Base-by-base conservation (phyloP, 139 green algal genomes). In the Auxenochlorella protothecoides region DNA sequence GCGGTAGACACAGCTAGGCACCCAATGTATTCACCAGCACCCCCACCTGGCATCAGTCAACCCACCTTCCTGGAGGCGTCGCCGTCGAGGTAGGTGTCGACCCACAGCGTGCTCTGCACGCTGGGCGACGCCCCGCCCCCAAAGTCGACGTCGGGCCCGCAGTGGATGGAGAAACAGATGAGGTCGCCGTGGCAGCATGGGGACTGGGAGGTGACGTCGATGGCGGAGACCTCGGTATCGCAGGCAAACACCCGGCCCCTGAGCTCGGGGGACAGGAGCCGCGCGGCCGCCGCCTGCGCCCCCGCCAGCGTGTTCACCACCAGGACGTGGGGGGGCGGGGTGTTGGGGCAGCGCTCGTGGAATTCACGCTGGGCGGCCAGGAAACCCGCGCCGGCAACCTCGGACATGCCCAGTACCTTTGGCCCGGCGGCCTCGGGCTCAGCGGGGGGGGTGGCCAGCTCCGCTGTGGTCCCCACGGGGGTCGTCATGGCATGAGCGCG, bases 101-200 rank as follows among this genome's bases (percentile, higher is more conserved):
- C 85, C 85, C 89, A 97, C 55, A 97, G 76, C 77, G 84, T 68
- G 69, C 10, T 66, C 56, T 72, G 73, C 61, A 16, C 66, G n/a
- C 60, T 54, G n/a, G 62, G 64, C 16, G 59, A 68, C 5, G n/a
- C 65, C 59, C 16, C 27, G 53, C 57, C 71, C 56, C 77, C 72
- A 74, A 95, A 95, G 83, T 97, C 62, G 3, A 89, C 65, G 60
- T 85, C 80, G 0, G 78, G 74, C 0, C 93, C 93, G 65, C 79
- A 81, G 68, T 96, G 97, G 11, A 97, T 72, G 0, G 89, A 93
- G 55, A 97, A 91, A 81, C 90, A 97, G 63, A 87, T 95, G 51
- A 97, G 88, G 2, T 56, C 67, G 61, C 94, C 94, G 72, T 98
- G 94, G 5, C 93, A 92, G 55, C 92, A 89, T 4, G 93, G 92